Conservation (phyloP, 768 basidiomycete genomes). For the Lactarius trivialis region DNA sequence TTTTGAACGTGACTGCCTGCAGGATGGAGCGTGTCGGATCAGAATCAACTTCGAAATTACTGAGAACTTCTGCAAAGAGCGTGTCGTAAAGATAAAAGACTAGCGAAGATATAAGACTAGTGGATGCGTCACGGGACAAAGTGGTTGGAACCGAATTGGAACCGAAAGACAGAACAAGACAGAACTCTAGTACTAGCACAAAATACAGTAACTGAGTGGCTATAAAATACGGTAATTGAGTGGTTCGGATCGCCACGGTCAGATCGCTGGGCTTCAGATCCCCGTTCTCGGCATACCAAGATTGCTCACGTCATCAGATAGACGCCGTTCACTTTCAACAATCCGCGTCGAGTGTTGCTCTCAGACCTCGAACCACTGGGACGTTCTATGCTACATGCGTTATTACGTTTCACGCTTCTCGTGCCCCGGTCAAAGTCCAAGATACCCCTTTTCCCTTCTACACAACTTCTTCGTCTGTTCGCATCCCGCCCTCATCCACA, state of each 20-base stretch:
- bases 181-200: too few species aligned
- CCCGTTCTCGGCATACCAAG: neutral
- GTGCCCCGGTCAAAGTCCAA: neutral
- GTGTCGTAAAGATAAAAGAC: too few species aligned
- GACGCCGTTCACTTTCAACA: neutral
- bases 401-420: neutral
- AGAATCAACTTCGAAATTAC: slow-evolving; percentile 2
- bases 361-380: too few species aligned
- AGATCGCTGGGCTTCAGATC: slow-evolving; percentile 7
- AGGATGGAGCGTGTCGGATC: slow-evolving; percentile 6
- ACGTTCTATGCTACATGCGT: slow-evolving; percentile 4
- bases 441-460: neutral
- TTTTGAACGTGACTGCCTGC: slow-evolving; percentile 9
- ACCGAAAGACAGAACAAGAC: neutral
- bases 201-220: too few species aligned
- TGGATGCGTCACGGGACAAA: neutral
- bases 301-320: neutral
- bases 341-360: neutral
- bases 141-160: neutral
- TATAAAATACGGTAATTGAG: neutral
- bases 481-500: neutral
- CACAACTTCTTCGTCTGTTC: neutral
- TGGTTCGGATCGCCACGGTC: neutral
- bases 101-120: neutral
- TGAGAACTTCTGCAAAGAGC: neutral